Evolutionary conservation across 2,329 filamentous ascomycete species (phyloP), one percentile per base, ranked within the genome.

Genomic region (Ascochyta rabiei): DNA sequence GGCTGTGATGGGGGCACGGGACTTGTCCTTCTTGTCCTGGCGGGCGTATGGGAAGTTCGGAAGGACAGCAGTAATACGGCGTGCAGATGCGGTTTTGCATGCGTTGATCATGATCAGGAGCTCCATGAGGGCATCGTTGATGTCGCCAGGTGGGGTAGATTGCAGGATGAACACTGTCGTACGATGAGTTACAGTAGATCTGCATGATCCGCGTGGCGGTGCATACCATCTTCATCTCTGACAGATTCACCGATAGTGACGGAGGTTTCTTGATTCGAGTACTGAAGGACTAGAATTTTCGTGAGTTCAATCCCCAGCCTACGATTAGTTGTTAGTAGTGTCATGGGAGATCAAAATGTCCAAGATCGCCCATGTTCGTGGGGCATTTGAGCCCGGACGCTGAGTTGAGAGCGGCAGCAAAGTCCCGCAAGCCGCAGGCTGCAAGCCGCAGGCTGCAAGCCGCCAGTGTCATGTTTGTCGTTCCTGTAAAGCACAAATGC

Each of bases 121-220:
- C 79, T 99, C 93, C 93, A 99, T 98, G 56, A 99, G 84, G 44
- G 92, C 92, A 75, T 98, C 93, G 78, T 99, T 99, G 80, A 98
- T 96, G 74, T 97, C 93, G 74, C 93, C 93, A 2, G 93, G 93
- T 35, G 90, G 89, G 42, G 95, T 96, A 21, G 93, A 96, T 79
- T 98, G 93, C 57, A 98, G 83, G 69, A 98, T 96, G 80, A 97
- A 98, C 72, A 97, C 93, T 86, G 67, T 28, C 34, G 46, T 33
- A 48, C 30, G 47, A 64, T 74, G 59, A 74, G 67, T 57, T 43
- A 56, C 37, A 48, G 33, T 31, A 34, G 23, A 55, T 51, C 47
- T 15, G 41, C 47, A 51, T 40, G 47, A 33, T 23, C 42, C 41
- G 33, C 47, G 51, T 39, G 37, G 51, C 44, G 47, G 28, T 38